phyloP scores from a whole-genome alignment of 768 basidiomycete species.

The Rickenella mellea region DNA sequence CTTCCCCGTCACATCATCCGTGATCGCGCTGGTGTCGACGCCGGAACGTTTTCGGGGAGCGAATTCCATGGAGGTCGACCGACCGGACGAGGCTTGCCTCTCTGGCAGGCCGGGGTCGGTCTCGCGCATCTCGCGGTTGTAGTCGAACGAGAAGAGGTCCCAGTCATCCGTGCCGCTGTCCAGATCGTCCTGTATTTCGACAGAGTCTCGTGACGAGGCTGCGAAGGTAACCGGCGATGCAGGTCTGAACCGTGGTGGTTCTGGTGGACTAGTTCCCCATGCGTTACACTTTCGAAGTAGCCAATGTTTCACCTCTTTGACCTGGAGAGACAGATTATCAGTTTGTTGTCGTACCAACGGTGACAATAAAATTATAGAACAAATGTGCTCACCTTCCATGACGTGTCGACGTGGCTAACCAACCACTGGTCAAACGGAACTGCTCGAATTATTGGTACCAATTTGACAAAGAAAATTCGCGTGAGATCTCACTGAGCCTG shows the following conservation, averaged over 20 bases:
- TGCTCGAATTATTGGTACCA: conserved; percentile 12
- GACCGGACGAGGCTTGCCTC: conserved; percentile 33
- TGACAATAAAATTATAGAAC: neutral
- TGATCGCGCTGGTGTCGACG: neutral
- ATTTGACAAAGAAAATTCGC: conserved; percentile 5
- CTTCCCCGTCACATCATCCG: conserved; percentile 9
- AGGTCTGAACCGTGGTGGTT: conserved; percentile 7
- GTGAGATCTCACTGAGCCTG: conserved; percentile 38
- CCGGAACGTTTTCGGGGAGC: conserved; percentile 1
- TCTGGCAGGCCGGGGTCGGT: conserved; percentile 17
- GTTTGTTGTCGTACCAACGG: too few species aligned
- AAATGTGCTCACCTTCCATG: conserved; percentile 48
- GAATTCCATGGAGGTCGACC: conserved; percentile 22
- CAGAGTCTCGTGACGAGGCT: conserved; percentile 43
- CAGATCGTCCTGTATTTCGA: neutral
- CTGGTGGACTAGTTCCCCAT: conserved; percentile 12
- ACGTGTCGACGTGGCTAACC: conserved; percentile 53
- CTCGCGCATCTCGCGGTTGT: conserved; percentile 37
- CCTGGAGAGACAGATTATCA: conserved; percentile 3
- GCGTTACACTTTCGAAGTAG: conserved; percentile 46
- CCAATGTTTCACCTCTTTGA: conserved; percentile 54
- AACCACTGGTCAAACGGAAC: conserved; percentile 75
- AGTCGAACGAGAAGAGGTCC: neutral
- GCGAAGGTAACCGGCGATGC: conserved; percentile 31
- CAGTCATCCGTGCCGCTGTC: conserved; percentile 1